Evolutionary conservation across 2,329 filamentous ascomycete species (phyloP).

Genomic region (Hypoxylon sp.): DNA sequence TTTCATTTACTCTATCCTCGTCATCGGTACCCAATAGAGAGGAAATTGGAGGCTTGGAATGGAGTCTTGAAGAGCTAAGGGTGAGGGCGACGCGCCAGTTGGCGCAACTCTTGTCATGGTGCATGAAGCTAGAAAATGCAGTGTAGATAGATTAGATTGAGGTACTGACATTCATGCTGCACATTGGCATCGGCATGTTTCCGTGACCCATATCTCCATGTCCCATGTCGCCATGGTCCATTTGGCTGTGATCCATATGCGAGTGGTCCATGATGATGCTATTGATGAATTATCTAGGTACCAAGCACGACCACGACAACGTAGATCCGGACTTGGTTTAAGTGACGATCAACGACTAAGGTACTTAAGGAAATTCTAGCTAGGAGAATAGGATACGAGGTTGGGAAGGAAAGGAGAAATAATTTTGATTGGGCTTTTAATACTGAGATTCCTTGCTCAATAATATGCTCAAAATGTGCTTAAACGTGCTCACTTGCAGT

Average conservation of each 20-base stretch:
- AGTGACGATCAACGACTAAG: neutral
- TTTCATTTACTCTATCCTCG: neutral
- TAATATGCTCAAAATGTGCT: constrained; percentile 55
- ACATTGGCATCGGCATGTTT: constrained; percentile 67
- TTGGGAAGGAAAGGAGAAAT: neutral
- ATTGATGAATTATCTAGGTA: constrained; percentile 9
- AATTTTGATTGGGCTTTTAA: constrained; percentile 6
- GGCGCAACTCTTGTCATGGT: constrained; percentile 18
- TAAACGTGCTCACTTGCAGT: constrained; percentile 58
- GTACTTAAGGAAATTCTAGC: neutral
- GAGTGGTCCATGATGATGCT: constrained; percentile 57
- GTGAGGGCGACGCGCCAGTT: constrained; percentile 18
- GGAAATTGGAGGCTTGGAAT: neutral
- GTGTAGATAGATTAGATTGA: neutral
- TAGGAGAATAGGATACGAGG: neutral
- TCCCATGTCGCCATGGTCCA: constrained; percentile 67
- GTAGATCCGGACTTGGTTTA: constrained; percentile 5
- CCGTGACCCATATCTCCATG: constrained; percentile 71
- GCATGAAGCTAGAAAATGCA: constrained; percentile 26
- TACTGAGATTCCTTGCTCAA: neutral
- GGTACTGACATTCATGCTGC: constrained; percentile 87
- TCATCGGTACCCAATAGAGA: constrained; percentile 32
- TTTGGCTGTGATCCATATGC: constrained; percentile 63
- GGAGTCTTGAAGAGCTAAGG: constrained; percentile 15
- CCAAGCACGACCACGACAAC: constrained; percentile 11